These are phyloP conservation scores for Paramecium primaurelia DNA, from an alignment of 73 alveolate species.

Conservation along the genomic window DNA sequence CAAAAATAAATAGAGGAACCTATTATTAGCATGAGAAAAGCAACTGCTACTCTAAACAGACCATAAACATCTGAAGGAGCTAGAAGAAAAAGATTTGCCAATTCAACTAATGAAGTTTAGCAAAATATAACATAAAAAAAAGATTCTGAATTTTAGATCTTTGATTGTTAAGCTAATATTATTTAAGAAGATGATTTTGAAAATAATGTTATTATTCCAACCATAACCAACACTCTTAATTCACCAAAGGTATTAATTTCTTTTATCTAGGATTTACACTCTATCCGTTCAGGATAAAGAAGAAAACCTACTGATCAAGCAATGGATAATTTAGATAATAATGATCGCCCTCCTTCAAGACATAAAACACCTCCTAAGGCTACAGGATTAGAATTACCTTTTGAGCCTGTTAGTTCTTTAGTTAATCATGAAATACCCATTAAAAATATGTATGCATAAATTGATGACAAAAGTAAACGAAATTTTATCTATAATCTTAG, in stretches of 20 bases:
- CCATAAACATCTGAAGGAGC: constrained; percentile 49
- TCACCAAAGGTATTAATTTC: background rate
- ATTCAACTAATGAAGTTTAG: background rate
- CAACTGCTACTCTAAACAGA: background rate
- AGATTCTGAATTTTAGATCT: background rate
- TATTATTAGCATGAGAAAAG: background rate
- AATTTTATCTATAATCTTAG: background rate
- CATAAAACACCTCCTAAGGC: constrained; percentile 68
- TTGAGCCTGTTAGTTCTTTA: background rate
- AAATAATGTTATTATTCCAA: background rate
- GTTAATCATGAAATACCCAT: constrained; percentile 1
- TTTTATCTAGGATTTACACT: background rate
- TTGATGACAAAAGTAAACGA: background rate
- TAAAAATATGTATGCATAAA: constrained; percentile 49
- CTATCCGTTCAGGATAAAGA: background rate
- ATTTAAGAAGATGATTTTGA: constrained; percentile 25
- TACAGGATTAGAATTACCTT: constrained; percentile 49
- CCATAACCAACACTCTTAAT: background rate
- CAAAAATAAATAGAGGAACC: background rate
- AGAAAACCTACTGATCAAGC: background rate
- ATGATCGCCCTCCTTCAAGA: constrained; percentile 61
- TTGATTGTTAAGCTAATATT: background rate
- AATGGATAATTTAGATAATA: background rate
- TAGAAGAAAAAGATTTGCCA: constrained; percentile 17
- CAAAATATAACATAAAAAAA: background rate